Conservation (phyloP, 225 moss, liverwort and hornwort genomes). For the Antitrichia curtipendula region DNA sequence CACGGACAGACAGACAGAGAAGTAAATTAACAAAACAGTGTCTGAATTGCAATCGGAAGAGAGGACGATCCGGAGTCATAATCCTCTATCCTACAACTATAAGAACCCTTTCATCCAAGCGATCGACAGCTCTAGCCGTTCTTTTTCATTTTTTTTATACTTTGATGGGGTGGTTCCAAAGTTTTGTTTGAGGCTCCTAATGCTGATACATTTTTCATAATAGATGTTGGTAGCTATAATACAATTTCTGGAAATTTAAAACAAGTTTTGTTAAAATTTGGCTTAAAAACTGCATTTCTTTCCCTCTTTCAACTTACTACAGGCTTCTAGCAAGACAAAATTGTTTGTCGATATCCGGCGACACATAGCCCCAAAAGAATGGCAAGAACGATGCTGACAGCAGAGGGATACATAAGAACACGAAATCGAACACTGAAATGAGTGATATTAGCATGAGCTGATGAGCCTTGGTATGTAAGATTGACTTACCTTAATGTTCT, state of each 20-base stretch:
- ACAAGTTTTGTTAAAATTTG: neutral
- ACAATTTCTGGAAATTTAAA: no score
- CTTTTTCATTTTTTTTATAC: neutral
- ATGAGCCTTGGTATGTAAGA: neutral
- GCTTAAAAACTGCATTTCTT: neutral
- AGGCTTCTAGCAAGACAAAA: neutral
- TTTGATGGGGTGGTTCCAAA: neutral
- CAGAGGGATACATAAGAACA: neutral
- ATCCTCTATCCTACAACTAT: neutral
- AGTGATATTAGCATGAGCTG: neutral
- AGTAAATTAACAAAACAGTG: neutral
- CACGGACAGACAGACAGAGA: neutral
- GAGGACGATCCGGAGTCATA: neutral
- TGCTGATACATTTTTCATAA: neutral
- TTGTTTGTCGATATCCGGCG: neutral
- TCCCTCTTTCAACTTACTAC: neutral
- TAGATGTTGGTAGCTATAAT: neutral
- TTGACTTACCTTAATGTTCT: slow-evolving; percentile 16
- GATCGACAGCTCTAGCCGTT: neutral
- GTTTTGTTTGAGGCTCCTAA: no score
- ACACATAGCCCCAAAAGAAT: neutral
- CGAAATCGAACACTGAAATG: neutral
- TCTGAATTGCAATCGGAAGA: neutral
- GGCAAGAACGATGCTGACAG: neutral
- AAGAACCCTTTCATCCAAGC: neutral